These are phyloP conservation scores for Kwoniella heveanensis DNA, from an alignment of 768 basidiomycete species.

Conservation along the genomic window DNA sequence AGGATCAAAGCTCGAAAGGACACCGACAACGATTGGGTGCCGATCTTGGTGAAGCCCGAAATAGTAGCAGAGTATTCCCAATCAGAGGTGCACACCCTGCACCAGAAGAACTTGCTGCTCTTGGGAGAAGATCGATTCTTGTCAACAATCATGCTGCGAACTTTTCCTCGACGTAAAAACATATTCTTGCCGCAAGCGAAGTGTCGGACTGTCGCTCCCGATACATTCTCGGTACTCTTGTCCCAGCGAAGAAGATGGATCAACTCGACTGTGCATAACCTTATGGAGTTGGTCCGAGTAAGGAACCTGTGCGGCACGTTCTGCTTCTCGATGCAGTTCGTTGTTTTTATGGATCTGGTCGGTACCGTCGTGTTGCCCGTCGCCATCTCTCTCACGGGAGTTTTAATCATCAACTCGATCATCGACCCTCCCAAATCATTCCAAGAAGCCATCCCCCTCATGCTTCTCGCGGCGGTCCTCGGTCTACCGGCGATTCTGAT, in stretches of 20 bases:
- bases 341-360: conserved; percentile 89
- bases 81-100: conserved; percentile 85
- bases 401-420: conserved; percentile 78
- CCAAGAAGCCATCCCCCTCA: conserved; percentile 88
- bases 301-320: conserved; percentile 97
- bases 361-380: conserved; percentile 75
- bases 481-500: conserved; percentile 92
- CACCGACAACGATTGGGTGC: conserved; percentile 93
- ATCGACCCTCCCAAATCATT: conserved; percentile 79
- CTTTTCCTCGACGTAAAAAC: conserved; percentile 99
- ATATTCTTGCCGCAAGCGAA: conserved; percentile 96
- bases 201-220: conserved; percentile 93
- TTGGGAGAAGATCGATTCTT: conserved; percentile 99
- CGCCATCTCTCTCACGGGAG: conserved; percentile 86
- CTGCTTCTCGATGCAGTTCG: conserved; percentile 99
- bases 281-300: conserved; percentile 97
- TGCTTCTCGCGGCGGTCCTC: conserved; percentile 84
- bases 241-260: conserved; percentile 99
- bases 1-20: conserved; percentile 87
- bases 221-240: conserved; percentile 86
- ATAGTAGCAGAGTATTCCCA: conserved; percentile 98
- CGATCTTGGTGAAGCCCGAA: conserved; percentile 92
- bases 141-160: conserved; percentile 91
- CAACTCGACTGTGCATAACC: conserved; percentile 98
- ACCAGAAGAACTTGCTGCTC: conserved; percentile 94